Conservation (phyloP, 768 basidiomycete genomes). For the Coprinellus aureogranulatus region DNA sequence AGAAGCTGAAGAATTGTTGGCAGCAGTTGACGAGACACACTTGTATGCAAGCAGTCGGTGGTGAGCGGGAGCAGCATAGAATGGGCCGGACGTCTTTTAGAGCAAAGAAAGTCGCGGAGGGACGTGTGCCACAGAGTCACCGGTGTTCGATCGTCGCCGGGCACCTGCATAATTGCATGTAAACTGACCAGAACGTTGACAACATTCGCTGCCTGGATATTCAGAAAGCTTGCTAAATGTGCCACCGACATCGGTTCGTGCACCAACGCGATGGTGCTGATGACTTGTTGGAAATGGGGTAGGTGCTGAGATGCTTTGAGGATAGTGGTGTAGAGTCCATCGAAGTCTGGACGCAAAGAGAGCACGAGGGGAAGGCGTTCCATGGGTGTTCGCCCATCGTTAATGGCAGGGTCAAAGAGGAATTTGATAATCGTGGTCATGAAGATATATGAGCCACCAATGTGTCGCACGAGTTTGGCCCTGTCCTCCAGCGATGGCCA, state of each 20-base stretch:
- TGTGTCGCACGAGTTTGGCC: neutral
- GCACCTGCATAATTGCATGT: neutral
- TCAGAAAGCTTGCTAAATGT: neutral
- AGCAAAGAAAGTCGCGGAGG: neutral
- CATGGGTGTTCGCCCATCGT: neutral
- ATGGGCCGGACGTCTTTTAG: neutral
- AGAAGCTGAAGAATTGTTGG: too few species aligned
- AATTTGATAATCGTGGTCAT: neutral
- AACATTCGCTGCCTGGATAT: neutral
- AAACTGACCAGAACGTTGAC: neutral
- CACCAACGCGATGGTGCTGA: neutral
- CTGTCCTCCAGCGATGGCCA: neutral
- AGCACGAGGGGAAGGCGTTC: neutral
- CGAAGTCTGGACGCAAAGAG: neutral
- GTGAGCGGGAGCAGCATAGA: neutral
- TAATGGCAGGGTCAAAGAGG: neutral
- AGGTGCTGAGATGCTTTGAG: neutral
- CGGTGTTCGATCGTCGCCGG: neutral
- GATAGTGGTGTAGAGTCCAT: neutral
- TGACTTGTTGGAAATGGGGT: neutral
- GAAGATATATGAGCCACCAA: neutral
- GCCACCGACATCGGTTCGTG: neutral
- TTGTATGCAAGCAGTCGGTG: neutral
- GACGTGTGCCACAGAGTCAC: neutral
- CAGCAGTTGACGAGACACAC: neutral